Base-by-base conservation (phyloP, 2,329 filamentous ascomycete genomes). In the Teratosphaeria pseudoeucalypti region DNA sequence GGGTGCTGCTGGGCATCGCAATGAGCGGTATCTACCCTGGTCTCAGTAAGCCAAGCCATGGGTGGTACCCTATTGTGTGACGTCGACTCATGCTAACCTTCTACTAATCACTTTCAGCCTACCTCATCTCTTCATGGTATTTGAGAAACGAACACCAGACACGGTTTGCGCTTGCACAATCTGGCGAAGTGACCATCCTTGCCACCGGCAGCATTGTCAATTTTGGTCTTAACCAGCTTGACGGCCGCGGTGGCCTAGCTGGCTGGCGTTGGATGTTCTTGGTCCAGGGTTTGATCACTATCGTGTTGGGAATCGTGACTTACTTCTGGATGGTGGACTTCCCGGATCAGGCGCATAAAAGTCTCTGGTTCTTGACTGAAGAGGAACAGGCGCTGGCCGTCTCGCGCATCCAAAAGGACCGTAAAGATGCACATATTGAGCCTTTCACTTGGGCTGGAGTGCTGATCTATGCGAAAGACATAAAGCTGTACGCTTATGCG, bases 271-370 rank as follows among this genome's bases (percentile, higher is more conserved):
- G 82, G 78, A 88, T 88, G 84, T 88, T 84, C 64, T 70, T 87
- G 0, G 82, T 88, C 0, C 85, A 88, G 65, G 85, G 85, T 0
- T 66, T 82, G 10, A 82, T 88, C 64, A 79, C 85, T 4, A 70
- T 71, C 19, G 71, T 83, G 26, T 72, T 88, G 23, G 85, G 85
- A 2, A 65, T 85, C 34, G 60, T 79, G 12, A 86, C 85, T 0
- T 87, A 84, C 66, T 86, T 84, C 78, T 88, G 85, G 85, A 87
- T 88, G 74, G 77, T 87, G 52, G 84, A 87, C 66, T 88, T 88
- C 62, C 85, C 85, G 0, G 85, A 88, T 64, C 77, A 83, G 29
- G 77, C 82, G 0, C 76, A 82, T 57, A 73, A 72, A 12, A 84
- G 81, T 56, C 80, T 83, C 63, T 75, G 70, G 65, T 88, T 88